Conservation (phyloP, 345 rosid genomes). For the Lumnitzera littorea region DNA sequence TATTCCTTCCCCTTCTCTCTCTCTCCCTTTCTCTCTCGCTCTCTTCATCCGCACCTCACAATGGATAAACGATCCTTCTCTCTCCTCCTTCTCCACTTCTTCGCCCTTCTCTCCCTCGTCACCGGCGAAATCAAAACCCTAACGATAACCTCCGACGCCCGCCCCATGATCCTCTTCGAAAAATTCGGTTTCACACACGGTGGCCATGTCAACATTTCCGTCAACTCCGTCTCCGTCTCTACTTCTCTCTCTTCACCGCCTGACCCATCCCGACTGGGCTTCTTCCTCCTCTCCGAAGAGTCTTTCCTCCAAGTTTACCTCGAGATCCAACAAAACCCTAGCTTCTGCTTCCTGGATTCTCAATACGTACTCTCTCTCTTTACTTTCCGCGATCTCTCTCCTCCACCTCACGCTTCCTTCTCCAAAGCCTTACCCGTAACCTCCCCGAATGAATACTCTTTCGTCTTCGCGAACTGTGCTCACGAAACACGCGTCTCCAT, state of each 20-base stretch:
- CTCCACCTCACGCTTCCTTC: conserved; percentile 70
- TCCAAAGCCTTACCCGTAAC: conserved; percentile 49
- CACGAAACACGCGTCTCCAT: conserved; percentile 66
- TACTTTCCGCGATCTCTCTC: conserved; percentile 69
- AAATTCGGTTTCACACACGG: conserved; percentile 82
- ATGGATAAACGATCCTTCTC: conserved; percentile 38
- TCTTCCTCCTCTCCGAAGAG: conserved; percentile 87
- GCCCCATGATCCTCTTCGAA: conserved; percentile 86
- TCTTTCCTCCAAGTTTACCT: conserved; percentile 74
- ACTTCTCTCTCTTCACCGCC: conserved; percentile 42
- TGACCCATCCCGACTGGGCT: conserved; percentile 58
- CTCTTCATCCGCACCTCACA: not conserved
- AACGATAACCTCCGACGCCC: conserved; percentile 41
- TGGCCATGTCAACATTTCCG: conserved; percentile 53
- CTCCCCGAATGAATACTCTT: conserved; percentile 73
- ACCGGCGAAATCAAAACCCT: conserved; percentile 56
- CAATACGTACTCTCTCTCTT: conserved; percentile 48
- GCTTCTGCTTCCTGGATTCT: conserved; percentile 78
- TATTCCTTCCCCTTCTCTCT: not conserved
- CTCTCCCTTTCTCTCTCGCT: not conserved
- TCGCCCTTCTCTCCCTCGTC: conserved; percentile 20
- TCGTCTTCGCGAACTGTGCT: conserved; percentile 77
- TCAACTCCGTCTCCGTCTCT: conserved; percentile 56
- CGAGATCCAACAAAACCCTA: conserved; percentile 74
- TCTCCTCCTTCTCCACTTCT: conserved; percentile 12